A percentile compares a stretch with the other conserved stretches of the same genome.
Evolutionary conservation across 176 grass and related monocot genomes (phyloP).

Genomic region (Pharus latifolius): DNA sequence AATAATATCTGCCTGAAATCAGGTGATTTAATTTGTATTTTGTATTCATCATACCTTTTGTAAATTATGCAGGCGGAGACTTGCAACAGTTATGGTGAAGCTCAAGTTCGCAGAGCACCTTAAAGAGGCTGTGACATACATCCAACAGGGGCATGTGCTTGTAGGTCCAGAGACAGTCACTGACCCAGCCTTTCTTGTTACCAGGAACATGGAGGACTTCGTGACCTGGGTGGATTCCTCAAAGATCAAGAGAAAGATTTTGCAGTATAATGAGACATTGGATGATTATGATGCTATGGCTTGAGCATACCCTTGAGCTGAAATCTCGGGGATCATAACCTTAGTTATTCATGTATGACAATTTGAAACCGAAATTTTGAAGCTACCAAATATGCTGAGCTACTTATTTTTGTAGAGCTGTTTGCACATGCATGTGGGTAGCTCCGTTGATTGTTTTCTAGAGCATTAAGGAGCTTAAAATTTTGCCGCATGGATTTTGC

Average conservation of each 20-base stretch:
- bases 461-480: no score
- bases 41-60: neutral
- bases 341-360: neutral
- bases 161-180: constrained; percentile 69
- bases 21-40: no score
- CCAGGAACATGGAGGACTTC: constrained; percentile 96
- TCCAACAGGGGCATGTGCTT: constrained; percentile 73
- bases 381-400: neutral
- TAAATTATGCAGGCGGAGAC: constrained; percentile 41
- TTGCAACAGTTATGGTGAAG: constrained; percentile 68
- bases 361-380: neutral
- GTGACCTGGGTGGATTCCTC: constrained; percentile 87
- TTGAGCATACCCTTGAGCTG: constrained; percentile 6
- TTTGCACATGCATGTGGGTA: neutral
- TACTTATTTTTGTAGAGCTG: neutral
- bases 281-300: constrained; percentile 69
- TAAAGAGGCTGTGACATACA: constrained; percentile 83
- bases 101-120: constrained; percentile 84
- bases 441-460: no score
- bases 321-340: neutral
- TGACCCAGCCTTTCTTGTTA: constrained; percentile 79
- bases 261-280: constrained; percentile 53
- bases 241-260: constrained; percentile 65
- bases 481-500: no score
- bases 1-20: no score